Evolutionary conservation across 73 alveolate genomes (phyloP).

Genomic region (Halteria grandinella): DNA sequence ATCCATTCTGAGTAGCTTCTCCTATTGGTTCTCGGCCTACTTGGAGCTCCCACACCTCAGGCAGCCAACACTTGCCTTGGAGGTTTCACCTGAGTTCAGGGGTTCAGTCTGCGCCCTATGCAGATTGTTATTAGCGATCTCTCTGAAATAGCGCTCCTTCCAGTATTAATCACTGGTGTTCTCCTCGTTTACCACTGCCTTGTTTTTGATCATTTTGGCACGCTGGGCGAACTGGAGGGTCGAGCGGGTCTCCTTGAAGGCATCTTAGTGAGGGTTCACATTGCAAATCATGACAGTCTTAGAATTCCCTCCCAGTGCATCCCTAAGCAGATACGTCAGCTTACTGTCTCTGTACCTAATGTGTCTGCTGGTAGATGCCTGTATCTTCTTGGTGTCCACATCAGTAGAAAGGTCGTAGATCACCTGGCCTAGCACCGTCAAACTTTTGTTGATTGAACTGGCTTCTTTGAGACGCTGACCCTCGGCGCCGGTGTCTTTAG

Average conservation of each 20-base stretch:
- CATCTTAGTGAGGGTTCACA: conserved; percentile 43
- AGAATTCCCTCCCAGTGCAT: conserved; percentile 95
- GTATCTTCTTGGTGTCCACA: conserved; percentile 66
- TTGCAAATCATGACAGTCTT: conserved; percentile 87
- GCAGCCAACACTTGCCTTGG: too few species aligned
- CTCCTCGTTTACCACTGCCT: conserved; percentile 70
- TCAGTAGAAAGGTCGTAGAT: conserved; percentile 70
- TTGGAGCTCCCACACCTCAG: too few species aligned
- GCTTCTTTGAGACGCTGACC: conserved; percentile 97
- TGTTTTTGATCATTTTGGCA: conserved; percentile 83
- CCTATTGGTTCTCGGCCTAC: too few species aligned
- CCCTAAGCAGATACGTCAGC: conserved; percentile 87
- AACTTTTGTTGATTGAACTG: conserved; percentile 89
- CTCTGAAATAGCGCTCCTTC: too few species aligned
- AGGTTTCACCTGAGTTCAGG: too few species aligned
- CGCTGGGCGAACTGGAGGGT: conserved; percentile 87
- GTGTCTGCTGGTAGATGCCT: conserved; percentile 46
- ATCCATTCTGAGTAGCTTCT: too few species aligned
- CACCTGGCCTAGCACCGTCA: conserved; percentile 94
- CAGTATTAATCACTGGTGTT: too few species aligned
- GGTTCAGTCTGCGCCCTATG: too few species aligned
- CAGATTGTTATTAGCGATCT: too few species aligned
- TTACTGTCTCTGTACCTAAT: conserved; percentile 86
- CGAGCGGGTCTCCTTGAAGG: conserved; percentile 79
- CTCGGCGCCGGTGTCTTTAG: conserved; percentile 83